Conservation (phyloP, 2,329 filamentous ascomycete genomes). For the Lecanicillium sp. region DNA sequence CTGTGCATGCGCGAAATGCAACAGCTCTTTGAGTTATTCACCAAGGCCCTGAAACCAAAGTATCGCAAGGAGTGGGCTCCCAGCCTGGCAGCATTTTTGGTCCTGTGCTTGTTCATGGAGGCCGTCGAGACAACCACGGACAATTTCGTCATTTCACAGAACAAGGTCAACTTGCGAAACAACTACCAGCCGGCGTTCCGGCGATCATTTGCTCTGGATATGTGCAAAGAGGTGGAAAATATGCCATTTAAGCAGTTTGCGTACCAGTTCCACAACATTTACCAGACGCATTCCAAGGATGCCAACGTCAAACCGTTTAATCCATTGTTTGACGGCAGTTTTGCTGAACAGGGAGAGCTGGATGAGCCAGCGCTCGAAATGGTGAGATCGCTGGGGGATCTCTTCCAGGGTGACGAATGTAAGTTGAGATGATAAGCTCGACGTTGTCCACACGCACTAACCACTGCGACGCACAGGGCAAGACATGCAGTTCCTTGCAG, state of each 20-base stretch:
- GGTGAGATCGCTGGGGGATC: constrained; percentile 34
- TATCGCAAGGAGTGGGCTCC: constrained; percentile 46
- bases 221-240: constrained; percentile 46
- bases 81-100: constrained; percentile 47
- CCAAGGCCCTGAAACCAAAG: constrained; percentile 46
- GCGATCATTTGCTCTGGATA: constrained; percentile 35
- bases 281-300: constrained; percentile 47
- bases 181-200: constrained; percentile 27
- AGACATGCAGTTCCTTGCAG: constrained; percentile 34
- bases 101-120: constrained; percentile 53
- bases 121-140: constrained; percentile 45
- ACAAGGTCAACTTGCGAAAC: constrained; percentile 38
- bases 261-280: constrained; percentile 52
- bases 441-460: constrained; percentile 5
- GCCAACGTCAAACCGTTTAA: constrained; percentile 44
- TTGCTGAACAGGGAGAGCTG: constrained; percentile 34
- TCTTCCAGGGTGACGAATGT: constrained; percentile 39
- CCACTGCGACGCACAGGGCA: constrained; percentile 18
- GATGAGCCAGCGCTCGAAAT: constrained; percentile 38
- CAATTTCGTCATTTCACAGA: constrained; percentile 41
- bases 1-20: constrained; percentile 44
- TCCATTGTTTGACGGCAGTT: constrained; percentile 39
- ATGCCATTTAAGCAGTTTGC: constrained; percentile 54
- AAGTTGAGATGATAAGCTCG: constrained; percentile 19
- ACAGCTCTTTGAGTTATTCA: constrained; percentile 44